These are phyloP conservation scores for Lactarius sp. DNA, from an alignment of 768 basidiomycete genomes.

Conservation along the genomic window DNA sequence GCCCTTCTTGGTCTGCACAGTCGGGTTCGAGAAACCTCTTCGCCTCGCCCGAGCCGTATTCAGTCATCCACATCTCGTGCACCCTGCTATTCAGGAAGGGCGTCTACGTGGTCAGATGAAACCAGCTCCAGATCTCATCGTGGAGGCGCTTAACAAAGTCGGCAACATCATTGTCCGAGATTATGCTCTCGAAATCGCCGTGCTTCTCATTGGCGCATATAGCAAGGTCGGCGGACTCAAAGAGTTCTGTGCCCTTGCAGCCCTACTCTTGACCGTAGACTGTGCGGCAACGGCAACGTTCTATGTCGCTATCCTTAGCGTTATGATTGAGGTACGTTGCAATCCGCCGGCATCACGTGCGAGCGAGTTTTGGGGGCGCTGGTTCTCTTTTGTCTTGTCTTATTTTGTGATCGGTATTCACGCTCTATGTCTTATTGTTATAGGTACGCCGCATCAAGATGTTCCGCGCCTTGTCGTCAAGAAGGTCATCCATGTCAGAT, in stretches of 20 bases:
- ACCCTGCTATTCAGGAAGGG: constrained; percentile 31
- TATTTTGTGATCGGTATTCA: constrained; percentile 12
- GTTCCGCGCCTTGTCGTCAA: constrained; percentile 47
- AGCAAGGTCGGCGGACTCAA: constrained; percentile 82
- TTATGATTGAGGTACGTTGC: constrained; percentile 86
- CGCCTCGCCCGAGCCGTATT: constrained; percentile 88
- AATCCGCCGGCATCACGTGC: background rate
- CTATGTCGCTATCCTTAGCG: constrained; percentile 79
- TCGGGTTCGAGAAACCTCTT: constrained; percentile 97
- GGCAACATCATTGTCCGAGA: constrained; percentile 87
- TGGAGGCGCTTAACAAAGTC: constrained; percentile 73
- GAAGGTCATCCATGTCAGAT: constrained; percentile 29
- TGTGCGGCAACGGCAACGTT: constrained; percentile 88
- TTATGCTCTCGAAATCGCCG: constrained; percentile 88
- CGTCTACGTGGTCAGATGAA: constrained; percentile 46
- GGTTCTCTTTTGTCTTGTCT: constrained; percentile 3
- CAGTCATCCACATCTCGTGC: constrained; percentile 57
- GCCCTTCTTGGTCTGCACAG: constrained; percentile 95
- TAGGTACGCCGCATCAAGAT: constrained; percentile 70
- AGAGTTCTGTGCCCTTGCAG: constrained; percentile 94
- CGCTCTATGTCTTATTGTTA: constrained; percentile 11
- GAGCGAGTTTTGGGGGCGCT: constrained; percentile 6
- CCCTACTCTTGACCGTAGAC: constrained; percentile 80
- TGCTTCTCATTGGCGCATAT: constrained; percentile 81
- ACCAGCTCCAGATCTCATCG: constrained; percentile 78